phyloP scores from a whole-genome alignment of 2,329 filamentous ascomycete genomes.

The Hypoxylon sp. region DNA sequence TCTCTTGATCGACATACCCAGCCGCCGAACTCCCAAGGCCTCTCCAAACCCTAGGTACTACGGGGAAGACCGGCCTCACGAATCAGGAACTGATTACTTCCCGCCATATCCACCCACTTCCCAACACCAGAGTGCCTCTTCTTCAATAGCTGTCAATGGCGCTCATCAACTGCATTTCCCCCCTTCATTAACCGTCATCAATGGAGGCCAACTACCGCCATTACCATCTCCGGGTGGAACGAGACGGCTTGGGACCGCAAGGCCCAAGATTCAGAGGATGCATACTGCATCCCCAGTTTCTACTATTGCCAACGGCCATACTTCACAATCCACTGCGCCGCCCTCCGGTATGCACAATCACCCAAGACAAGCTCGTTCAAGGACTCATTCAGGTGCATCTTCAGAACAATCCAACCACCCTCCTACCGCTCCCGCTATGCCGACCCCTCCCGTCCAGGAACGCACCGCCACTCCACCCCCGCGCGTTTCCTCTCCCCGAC shows the following conservation, averaged over 20 bases:
- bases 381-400: constrained; percentile 71
- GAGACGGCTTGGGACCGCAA: constrained; percentile 58
- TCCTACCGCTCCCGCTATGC: constrained; percentile 66
- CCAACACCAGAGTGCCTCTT: constrained; percentile 50
- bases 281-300: constrained; percentile 81
- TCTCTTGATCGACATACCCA: constrained; percentile 88
- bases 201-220: constrained; percentile 82
- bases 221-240: constrained; percentile 86
- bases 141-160: constrained; percentile 49
- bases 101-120: constrained; percentile 53
- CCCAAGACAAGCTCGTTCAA: constrained; percentile 64
- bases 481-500: constrained; percentile 65
- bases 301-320: constrained; percentile 69
- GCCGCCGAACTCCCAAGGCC: constrained; percentile 81
- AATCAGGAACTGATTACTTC: constrained; percentile 56
- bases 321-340: constrained; percentile 57
- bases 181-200: constrained; percentile 84
- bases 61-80: constrained; percentile 54
- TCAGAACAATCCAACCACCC: constrained; percentile 66
- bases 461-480: constrained; percentile 70
- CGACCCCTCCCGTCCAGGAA: constrained; percentile 67
- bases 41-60: constrained; percentile 71
- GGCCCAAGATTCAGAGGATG: constrained; percentile 73
- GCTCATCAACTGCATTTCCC: constrained; percentile 56
- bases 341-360: constrained; percentile 59